Base-by-base conservation (phyloP, 768 basidiomycete species). In the Boletellus ananiceps region DNA sequence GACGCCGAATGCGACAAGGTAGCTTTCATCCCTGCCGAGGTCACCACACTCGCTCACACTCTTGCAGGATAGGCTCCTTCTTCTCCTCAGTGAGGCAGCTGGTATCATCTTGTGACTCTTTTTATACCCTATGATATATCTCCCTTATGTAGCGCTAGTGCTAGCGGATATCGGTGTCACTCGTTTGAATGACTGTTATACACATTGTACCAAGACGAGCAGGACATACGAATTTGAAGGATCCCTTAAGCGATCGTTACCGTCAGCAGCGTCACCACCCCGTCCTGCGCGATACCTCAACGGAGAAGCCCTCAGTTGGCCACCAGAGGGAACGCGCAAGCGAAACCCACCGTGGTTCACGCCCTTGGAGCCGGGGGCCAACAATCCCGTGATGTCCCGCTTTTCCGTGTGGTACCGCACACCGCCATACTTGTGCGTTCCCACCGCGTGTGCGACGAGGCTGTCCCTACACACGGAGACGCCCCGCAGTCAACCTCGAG, bases 1-100 rank as follows among this genome's bases (percentile, higher is more conserved):
- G 83, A 84, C 59, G 74, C 75, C 18, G 82, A 81, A 62, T 75
- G 79, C 52, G 83, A 83, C 50, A 84, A 84, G 74, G 82, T 77
- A 51, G 5, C 69, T 57, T 21, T 35, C 33, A 8, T 1, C 27
- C 27, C 1, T 31, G 27, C 25, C 1, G 18, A 5, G 3, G 3
- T 40, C 12, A 5, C 16, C 16, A 1, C 36, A 16, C 19, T 29
- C 29, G 29, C 29, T 29, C 29, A 56, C 32, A 14, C 23, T 7
- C 21, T 14, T 25, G 25, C 43, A 65, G 65, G 64, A 65, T 40
- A 60, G 44, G 21, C 37, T 65, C 9, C 56, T 65, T 18, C 47
- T 65, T n/a, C 61, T 65, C 33, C 48, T 65, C 35, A 65, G 64
- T 35, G 64, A 65, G 42, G 56, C 62, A 2, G 64, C 63, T 0